Evolutionary conservation across 2,329 filamentous ascomycete genomes (phyloP).

Genomic region (Plectosphaerella cucumerina): DNA sequence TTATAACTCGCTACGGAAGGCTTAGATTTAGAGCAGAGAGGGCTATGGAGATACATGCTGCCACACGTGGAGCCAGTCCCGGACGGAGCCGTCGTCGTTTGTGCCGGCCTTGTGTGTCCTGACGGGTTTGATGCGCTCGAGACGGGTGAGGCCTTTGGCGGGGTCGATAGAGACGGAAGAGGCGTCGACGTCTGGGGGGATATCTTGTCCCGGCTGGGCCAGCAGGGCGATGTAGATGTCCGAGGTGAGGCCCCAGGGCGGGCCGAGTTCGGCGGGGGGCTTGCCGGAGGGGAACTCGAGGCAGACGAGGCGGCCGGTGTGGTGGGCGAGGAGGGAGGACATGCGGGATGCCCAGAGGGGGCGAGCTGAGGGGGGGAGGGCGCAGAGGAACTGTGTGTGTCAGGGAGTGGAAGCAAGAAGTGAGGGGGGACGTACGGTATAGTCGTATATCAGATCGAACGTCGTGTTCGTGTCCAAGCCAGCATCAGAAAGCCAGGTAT

Average conservation of each 20-base stretch:
- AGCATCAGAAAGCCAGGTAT: constrained; percentile 47
- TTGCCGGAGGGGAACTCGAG: constrained; percentile 79
- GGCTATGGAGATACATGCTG: constrained; percentile 16
- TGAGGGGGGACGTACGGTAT: constrained; percentile 43
- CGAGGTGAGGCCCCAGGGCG: constrained; percentile 67
- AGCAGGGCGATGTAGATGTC: constrained; percentile 71
- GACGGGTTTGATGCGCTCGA: constrained; percentile 45
- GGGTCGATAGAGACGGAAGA: neutral
- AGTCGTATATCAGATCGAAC: constrained; percentile 66
- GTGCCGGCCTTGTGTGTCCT: constrained; percentile 45
- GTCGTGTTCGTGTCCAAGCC: constrained; percentile 34
- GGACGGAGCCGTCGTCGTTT: constrained; percentile 37
- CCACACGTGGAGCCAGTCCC: constrained; percentile 54
- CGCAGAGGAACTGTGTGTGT: constrained; percentile 53
- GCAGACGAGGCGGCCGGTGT: constrained; percentile 50
- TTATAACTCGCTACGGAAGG: constrained; percentile 77
- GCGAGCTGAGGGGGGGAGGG: constrained; percentile 50
- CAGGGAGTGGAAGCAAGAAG: neutral
- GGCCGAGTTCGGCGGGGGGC: constrained; percentile 58
- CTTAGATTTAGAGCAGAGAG: constrained; percentile 5
- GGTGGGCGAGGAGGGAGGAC: constrained; percentile 41
- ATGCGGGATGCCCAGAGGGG: constrained; percentile 51
- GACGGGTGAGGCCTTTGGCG: constrained; percentile 34
- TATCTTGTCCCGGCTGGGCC: constrained; percentile 61
- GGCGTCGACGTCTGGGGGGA: constrained; percentile 51